Evolutionary conservation across 1,139 yeast genomes (phyloP), one percentile per base, ranked within the genome.

Genomic region (Wickerhamomyces sp.): DNA sequence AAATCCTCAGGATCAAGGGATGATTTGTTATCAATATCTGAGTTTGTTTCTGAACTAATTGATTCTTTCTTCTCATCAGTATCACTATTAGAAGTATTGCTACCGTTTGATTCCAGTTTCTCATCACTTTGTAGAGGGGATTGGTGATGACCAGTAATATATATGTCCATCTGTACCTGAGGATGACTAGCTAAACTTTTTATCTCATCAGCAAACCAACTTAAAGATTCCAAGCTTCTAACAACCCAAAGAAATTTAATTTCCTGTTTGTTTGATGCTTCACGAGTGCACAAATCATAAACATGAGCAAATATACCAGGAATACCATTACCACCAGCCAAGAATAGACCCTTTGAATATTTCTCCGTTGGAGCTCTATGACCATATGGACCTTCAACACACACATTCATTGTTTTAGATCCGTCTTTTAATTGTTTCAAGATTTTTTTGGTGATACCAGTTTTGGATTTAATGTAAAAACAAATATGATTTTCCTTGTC

Each of bases 281-380:
- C 38, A 37, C 46, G 39, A 27, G 15, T 15, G 14, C 40, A 34
- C 11, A 51, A 26, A 26, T 52, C 56, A 26, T 55, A 43, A 36
- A 72, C 61, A 48, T 67, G 62, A 35, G 63, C 54, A 48, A 61
- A 61, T 18, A 71, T 51, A 37, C 82, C 81, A 3, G 93, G 84
- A 49, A 84, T 72, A 59, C 93, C 94, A 47, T 81, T 80, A 44
- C 89, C 88, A 54, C 89, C 84, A 2, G 81, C 81, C 44, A 83
- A 53, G 43, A 82, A 66, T n/a, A 81, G 60, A 4, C 71, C 69
- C 40, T 71, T 73, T 44, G 76, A 79, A 58, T 76, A 82, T 46
- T 75, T 68, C 46, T 72, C 73, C 44, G 78, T 58, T 60, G 87
- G 75, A 54, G 78, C 59, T 54, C 71, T 61, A 55, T 66, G 63